Evolutionary conservation across 2,329 filamentous ascomycete genomes (phyloP).

Genomic region (Colletotrichum aenigma): DNA sequence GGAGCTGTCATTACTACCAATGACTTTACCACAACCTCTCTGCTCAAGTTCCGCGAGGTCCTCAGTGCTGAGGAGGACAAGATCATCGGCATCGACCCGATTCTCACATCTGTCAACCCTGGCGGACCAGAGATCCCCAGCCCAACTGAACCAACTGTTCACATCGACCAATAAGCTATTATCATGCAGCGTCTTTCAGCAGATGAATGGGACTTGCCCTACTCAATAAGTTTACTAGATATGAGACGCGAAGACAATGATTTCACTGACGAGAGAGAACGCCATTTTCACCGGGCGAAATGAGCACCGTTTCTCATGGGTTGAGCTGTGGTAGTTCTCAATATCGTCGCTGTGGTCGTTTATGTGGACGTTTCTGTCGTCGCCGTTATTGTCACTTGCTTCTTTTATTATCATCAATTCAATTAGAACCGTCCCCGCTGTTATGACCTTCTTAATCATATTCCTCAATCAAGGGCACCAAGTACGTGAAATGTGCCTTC

Average conservation of each 20-base stretch:
- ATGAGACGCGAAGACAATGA: neutral
- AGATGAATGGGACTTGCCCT: neutral
- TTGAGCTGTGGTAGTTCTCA: no score
- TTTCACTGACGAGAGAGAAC: no score
- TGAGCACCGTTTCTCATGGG: neutral
- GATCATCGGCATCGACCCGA: neutral
- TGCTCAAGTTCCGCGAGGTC: conserved; percentile 1
- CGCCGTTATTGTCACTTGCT: no score
- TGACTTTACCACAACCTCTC: neutral
- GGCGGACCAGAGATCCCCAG: neutral
- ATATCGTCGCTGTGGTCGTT: no score
- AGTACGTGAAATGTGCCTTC: neutral
- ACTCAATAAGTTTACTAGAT: neutral
- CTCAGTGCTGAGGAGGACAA: neutral
- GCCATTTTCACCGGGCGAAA: neutral
- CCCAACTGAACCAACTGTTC: neutral
- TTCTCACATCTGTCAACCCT: neutral
- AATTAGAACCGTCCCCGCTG: no score
- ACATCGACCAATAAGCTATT: neutral
- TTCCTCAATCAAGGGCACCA: neutral
- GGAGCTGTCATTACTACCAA: conserved; percentile 9
- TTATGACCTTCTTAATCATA: neutral
- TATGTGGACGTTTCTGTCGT: no score
- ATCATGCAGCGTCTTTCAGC: neutral
- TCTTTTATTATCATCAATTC: no score